phyloP scores from a whole-genome alignment of 2,329 filamentous ascomycete species.

The Calonectria naviculata region DNA sequence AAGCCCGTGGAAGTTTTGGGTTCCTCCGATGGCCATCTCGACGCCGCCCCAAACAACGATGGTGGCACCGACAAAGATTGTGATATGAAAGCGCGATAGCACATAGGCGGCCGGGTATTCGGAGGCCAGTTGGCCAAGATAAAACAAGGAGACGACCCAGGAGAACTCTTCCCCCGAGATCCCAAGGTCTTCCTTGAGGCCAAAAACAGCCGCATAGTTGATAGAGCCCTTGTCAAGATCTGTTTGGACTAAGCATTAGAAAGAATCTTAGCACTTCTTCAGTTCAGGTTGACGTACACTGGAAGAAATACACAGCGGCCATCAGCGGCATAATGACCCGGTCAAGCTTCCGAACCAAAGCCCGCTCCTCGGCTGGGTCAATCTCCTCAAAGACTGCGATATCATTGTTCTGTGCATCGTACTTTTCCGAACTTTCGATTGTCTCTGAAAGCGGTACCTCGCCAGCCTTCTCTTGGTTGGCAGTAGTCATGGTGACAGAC shows the following conservation, averaged over 20 bases:
- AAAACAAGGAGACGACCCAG: conserved; percentile 30
- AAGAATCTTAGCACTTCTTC: not conserved
- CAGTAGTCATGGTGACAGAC: conserved; percentile 15
- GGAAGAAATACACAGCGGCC: conserved; percentile 33
- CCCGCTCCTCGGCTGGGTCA: conserved; percentile 27
- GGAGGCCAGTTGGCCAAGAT: conserved; percentile 29
- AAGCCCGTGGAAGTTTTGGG: conserved; percentile 35
- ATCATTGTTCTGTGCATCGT: conserved; percentile 15
- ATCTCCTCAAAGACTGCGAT: conserved; percentile 30
- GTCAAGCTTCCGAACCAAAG: conserved; percentile 30
- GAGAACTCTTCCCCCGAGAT: conserved; percentile 26
- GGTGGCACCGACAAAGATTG: conserved; percentile 25
- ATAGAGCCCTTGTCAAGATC: conserved; percentile 33
- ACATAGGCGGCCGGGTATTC: conserved; percentile 29
- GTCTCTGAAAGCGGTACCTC: not conserved
- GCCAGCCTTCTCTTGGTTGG: not conserved
- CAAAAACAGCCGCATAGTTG: conserved; percentile 31
- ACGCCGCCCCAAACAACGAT: conserved; percentile 43
- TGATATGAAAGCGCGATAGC: conserved; percentile 30
- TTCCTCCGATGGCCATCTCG: conserved; percentile 37
- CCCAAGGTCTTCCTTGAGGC: conserved; percentile 24
- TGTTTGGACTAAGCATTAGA: not conserved
- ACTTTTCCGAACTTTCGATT: conserved; percentile 14
- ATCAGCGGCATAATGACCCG: conserved; percentile 31
- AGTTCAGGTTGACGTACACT: conserved; percentile 22